phyloP scores from a whole-genome alignment of 495 filamentous ascomycete species.

The Neurospora sp. region DNA sequence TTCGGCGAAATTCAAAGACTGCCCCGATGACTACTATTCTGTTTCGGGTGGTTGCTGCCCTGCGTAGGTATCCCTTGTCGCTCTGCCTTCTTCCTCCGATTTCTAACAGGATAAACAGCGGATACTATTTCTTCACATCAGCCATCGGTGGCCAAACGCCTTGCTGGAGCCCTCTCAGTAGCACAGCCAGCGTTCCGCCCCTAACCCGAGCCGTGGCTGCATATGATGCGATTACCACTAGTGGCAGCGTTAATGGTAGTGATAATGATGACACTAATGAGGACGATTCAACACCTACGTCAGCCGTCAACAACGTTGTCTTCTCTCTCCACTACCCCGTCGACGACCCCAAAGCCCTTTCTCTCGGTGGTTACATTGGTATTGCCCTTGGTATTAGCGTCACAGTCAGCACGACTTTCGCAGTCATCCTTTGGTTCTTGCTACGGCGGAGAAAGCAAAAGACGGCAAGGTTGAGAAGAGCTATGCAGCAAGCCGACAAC shows the following conservation, averaged over 20 bases:
- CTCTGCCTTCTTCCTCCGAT: neutral
- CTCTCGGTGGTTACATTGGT: neutral
- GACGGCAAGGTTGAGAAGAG: neutral
- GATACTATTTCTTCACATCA: constrained; percentile 15
- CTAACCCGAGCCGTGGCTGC: constrained; percentile 2
- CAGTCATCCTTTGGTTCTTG: neutral
- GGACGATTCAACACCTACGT: constrained; percentile 11
- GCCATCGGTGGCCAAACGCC: constrained; percentile 16
- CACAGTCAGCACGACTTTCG: neutral
- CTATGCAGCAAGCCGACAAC: neutral
- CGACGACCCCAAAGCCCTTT: neutral
- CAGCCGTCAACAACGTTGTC: constrained; percentile 21
- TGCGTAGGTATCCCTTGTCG: constrained; percentile 4
- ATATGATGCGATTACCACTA: neutral
- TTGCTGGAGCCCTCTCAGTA: constrained; percentile 14
- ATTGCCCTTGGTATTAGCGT: neutral
- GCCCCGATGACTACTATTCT: constrained; percentile 21
- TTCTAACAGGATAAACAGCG: constrained; percentile 5
- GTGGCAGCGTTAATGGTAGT: neutral
- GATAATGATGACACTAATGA: neutral
- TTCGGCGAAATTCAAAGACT: constrained; percentile 4
- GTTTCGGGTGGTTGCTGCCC: constrained; percentile 20
- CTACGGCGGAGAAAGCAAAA: neutral
- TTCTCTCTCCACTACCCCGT: constrained; percentile 20
- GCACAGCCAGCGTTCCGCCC: constrained; percentile 3